Percentiles rank a stretch among this genome's conserved stretches.
phyloP scores from a whole-genome alignment of 176 grass and related monocot genomes.

The Eleusine coracana region DNA sequence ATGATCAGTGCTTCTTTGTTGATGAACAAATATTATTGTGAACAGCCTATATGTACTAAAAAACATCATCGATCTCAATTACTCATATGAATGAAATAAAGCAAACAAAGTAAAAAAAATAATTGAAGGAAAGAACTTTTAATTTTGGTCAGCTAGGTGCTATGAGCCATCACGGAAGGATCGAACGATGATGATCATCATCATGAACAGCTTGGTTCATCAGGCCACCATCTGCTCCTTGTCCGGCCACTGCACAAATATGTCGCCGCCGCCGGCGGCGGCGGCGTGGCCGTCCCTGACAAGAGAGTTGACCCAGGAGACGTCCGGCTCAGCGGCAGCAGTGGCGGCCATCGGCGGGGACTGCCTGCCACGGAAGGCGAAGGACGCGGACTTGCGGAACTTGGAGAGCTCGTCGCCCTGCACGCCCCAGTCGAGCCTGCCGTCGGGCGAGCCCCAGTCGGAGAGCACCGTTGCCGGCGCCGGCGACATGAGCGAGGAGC shows the following conservation, averaged over 20 bases:
- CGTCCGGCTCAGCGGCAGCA: slow-evolving; percentile 48
- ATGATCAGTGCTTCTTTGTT: slow-evolving; percentile 47
- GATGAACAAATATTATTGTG: slow-evolving; percentile 51
- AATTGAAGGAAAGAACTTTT: slow-evolving; percentile 90
- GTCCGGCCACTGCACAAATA: slow-evolving; percentile 77
- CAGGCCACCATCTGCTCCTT: slow-evolving; percentile 83
- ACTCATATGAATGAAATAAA: slow-evolving; percentile 70
- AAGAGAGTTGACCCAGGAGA: slow-evolving; percentile 74
- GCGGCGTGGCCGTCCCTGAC: slow-evolving; percentile 72
- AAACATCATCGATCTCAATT: neutral
- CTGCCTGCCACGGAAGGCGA: slow-evolving; percentile 56
- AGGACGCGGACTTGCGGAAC: slow-evolving; percentile 88
- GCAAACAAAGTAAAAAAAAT: slow-evolving; percentile 61
- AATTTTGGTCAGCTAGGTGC: slow-evolving; percentile 58
- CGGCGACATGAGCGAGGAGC: slow-evolving; percentile 66
- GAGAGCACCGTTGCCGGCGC: slow-evolving; percentile 56
- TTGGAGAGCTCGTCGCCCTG: slow-evolving; percentile 98
- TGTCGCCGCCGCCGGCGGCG: no score
- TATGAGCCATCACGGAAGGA: slow-evolving; percentile 22
- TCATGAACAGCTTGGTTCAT: neutral
- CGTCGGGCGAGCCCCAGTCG: slow-evolving; percentile 82
- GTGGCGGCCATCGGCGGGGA: slow-evolving; percentile 21
- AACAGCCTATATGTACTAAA: slow-evolving; percentile 73
- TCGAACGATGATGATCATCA: neutral
- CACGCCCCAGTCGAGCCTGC: slow-evolving; percentile 89